Conservation (phyloP, 1,284 basidiomycete species). For the Coniophora puteana region DNA sequence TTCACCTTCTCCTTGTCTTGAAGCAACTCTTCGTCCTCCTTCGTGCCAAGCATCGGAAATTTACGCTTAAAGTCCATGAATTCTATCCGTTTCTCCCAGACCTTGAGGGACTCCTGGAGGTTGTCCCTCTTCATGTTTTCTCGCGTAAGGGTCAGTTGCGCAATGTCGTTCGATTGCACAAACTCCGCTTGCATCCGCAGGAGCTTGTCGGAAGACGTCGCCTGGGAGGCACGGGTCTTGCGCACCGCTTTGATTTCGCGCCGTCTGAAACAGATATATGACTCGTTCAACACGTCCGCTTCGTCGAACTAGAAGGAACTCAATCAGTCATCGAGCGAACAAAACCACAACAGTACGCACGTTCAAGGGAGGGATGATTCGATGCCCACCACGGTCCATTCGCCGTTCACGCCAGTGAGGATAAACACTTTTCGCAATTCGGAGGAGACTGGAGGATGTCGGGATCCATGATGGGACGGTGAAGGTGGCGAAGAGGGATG, state of each 20-base stretch:
- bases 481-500: constrained; percentile 61
- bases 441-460: constrained; percentile 47
- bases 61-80: constrained; percentile 81
- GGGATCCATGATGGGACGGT: constrained; percentile 62
- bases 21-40: constrained; percentile 81
- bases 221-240: constrained; percentile 91
- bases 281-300: constrained; percentile 86
- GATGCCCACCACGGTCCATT: constrained; percentile 68
- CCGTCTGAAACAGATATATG: constrained; percentile 97
- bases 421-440: constrained; percentile 69
- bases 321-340: constrained; percentile 3
- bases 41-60: constrained; percentile 63
- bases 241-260: constrained; percentile 93
- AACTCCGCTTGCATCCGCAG: constrained; percentile 80
- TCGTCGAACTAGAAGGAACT: constrained; percentile 72
- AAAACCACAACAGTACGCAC: constrained; percentile 37
- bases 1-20: constrained; percentile 72
- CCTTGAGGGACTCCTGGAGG: constrained; percentile 52
- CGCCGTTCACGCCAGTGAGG: constrained; percentile 82
- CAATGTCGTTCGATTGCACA: constrained; percentile 67
- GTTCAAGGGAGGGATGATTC: constrained; percentile 79
- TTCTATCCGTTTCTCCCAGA: constrained; percentile 80
- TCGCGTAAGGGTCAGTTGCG: constrained; percentile 64
- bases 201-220: constrained; percentile 85
- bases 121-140: constrained; percentile 74